Conservation (phyloP, 163 green algal species). For the Chlorella variabilis region DNA sequence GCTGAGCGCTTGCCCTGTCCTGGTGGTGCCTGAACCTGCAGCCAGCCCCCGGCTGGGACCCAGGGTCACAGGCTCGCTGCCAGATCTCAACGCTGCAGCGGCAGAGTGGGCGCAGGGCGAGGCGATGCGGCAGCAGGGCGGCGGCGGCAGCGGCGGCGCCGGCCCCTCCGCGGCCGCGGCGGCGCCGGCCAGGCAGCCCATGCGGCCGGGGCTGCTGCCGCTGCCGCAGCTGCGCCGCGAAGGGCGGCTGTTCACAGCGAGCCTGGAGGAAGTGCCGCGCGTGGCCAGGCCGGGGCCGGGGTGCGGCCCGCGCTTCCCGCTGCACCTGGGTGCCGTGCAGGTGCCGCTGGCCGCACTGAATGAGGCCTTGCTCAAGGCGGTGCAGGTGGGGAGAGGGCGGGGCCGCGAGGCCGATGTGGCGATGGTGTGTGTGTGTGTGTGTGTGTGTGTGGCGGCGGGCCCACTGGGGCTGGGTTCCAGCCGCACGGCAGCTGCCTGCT, state of each 20-base stretch:
- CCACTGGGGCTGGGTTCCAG: too few relatives aligned
- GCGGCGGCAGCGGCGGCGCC: background rate
- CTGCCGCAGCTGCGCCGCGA: constrained; percentile 1
- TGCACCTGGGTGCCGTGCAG: background rate
- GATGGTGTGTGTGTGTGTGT: too few relatives aligned
- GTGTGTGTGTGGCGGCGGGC: too few relatives aligned
- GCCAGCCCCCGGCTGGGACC: background rate
- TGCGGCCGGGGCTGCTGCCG: background rate
- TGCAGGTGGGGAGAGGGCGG: constrained; percentile 12
- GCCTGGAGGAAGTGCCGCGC: constrained; percentile 2
- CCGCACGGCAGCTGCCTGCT: too few relatives aligned
- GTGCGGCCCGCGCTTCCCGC: background rate
- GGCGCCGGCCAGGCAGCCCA: too few relatives aligned
- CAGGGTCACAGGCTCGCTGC: background rate
- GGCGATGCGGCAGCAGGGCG: background rate
- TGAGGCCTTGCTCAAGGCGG: background rate
- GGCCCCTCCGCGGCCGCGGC: too few relatives aligned
- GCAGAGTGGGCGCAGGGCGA: background rate
- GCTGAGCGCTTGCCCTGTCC: background rate
- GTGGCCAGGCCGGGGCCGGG: background rate
- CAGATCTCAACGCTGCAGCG: background rate
- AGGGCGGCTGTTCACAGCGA: constrained; percentile 6
- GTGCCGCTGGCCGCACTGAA: constrained; percentile 21
- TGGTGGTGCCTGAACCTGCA: background rate
- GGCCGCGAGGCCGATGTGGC: too few relatives aligned